Conservation (phyloP, 2,329 filamentous ascomycete genomes). For the Neopestalotiopsis sp. region DNA sequence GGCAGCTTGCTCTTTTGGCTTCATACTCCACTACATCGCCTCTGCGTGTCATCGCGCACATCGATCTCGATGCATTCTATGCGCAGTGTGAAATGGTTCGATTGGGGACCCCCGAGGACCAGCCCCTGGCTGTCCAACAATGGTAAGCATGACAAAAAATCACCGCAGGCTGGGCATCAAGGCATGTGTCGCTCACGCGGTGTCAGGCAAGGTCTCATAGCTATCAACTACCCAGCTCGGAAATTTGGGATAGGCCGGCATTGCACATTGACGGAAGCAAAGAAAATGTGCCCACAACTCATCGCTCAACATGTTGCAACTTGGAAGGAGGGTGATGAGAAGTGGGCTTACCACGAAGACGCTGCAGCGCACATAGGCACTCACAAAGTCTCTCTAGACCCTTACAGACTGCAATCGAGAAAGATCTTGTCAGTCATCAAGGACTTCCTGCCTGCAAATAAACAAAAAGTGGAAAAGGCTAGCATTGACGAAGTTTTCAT, state of each 20-base stretch:
- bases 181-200: slow-evolving; percentile 20
- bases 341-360: slow-evolving; percentile 89
- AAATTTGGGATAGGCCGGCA: slow-evolving; percentile 80
- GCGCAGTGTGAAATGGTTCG: slow-evolving; percentile 95
- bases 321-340: slow-evolving; percentile 89
- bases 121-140: slow-evolving; percentile 91
- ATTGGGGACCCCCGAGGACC: slow-evolving; percentile 72
- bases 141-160: slow-evolving; percentile 62
- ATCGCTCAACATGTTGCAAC: slow-evolving; percentile 93
- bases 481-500: slow-evolving; percentile 96
- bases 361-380: slow-evolving; percentile 79
- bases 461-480: slow-evolving; percentile 87
- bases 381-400: slow-evolving; percentile 93
- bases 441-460: slow-evolving; percentile 66
- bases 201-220: slow-evolving; percentile 84
- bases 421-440: slow-evolving; percentile 83
- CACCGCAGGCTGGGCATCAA: neutral
- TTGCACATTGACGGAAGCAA: slow-evolving; percentile 79
- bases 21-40: slow-evolving; percentile 75
- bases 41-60: slow-evolving; percentile 84
- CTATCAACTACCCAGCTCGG: slow-evolving; percentile 92
- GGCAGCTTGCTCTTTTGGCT: slow-evolving; percentile 78
- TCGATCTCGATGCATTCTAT: slow-evolving; percentile 98
- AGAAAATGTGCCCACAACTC: slow-evolving; percentile 83
- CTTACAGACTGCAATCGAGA: slow-evolving; percentile 84